Percentiles rank a stretch among this genome's conserved stretches.
Evolutionary conservation across 495 filamentous ascomycete genomes (phyloP).

Genomic region (Annulohypoxylon moriforme): DNA sequence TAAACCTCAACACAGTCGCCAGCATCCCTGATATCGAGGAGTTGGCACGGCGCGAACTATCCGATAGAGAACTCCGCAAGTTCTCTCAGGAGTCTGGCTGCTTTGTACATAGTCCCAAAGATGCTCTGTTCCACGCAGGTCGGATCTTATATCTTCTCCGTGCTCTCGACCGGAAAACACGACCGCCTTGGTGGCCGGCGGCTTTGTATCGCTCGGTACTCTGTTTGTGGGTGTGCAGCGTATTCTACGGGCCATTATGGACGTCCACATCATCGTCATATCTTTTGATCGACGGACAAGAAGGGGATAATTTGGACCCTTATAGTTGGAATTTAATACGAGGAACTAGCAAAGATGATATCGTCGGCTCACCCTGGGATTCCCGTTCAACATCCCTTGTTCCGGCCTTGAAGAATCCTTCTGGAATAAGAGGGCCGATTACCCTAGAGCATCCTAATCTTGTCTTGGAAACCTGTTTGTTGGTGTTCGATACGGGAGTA

Average conservation of each 20-base stretch:
- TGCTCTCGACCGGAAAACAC: conserved; percentile 9
- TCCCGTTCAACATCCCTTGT: not conserved
- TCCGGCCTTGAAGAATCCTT: conserved; percentile 14
- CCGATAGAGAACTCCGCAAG: not conserved
- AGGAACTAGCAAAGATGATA: conserved; percentile 6
- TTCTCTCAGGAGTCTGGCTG: conserved; percentile 5
- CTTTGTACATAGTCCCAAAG: conserved; percentile 13
- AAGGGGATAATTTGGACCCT: not conserved
- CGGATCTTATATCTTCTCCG: conserved; percentile 20
- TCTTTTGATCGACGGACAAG: conserved; percentile 16
- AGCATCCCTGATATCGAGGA: conserved; percentile 19
- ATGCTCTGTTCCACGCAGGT: conserved; percentile 13
- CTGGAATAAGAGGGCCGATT: conserved; percentile 6
- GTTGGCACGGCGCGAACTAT: conserved; percentile 11
- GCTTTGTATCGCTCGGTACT: conserved; percentile 20
- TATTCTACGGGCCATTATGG: conserved; percentile 20
- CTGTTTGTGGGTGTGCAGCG: conserved; percentile 15
- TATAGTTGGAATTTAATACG: conserved; percentile 12
- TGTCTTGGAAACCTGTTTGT: conserved; percentile 18
- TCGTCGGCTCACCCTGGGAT: not conserved
- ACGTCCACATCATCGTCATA: not conserved
- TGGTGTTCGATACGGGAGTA: conserved; percentile 19
- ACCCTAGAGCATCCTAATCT: conserved; percentile 14
- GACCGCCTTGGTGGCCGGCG: conserved; percentile 23
- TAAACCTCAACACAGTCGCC: conserved; percentile 19